phyloP scores from a whole-genome alignment of 2,329 filamentous ascomycete species.

The Beauveria pseudobassiana region DNA sequence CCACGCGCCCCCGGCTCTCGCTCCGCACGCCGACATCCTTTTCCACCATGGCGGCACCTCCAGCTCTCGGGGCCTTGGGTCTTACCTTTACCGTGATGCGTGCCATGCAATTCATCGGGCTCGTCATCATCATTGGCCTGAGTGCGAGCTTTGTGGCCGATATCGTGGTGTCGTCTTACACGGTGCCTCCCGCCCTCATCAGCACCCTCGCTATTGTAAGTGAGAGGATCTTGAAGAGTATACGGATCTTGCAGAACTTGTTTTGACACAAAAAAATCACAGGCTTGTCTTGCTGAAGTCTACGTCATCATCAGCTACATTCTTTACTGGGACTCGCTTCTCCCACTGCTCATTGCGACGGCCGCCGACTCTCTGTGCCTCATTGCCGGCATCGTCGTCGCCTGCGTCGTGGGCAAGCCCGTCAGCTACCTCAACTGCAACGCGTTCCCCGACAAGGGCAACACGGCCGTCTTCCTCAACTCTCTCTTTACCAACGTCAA shows the following conservation, averaged over 20 bases:
- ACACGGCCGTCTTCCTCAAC: constrained; percentile 37
- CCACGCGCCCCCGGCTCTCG: constrained; percentile 34
- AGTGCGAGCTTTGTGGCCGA: constrained; percentile 74
- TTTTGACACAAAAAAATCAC: background rate
- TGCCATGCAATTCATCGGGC: constrained; percentile 59
- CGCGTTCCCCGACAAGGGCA: constrained; percentile 33
- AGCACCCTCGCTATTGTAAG: constrained; percentile 74
- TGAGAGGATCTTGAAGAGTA: constrained; percentile 16
- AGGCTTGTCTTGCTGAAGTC: constrained; percentile 72
- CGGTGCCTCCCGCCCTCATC: constrained; percentile 65
- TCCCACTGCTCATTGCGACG: constrained; percentile 64
- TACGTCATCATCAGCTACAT: constrained; percentile 77
- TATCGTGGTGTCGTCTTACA: constrained; percentile 58
- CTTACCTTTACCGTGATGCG: constrained; percentile 71
- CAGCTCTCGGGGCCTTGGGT: constrained; percentile 63
- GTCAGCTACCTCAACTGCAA: constrained; percentile 71
- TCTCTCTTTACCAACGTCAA: constrained; percentile 36
- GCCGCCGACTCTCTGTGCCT: constrained; percentile 62
- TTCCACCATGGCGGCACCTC: constrained; percentile 36
- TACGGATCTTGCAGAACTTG: background rate
- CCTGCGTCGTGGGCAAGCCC: constrained; percentile 71
- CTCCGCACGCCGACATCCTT: constrained; percentile 29
- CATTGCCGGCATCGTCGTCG: constrained; percentile 69
- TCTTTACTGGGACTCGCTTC: constrained; percentile 68
- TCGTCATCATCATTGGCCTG: constrained; percentile 73